A percentile compares a stretch with the other conserved stretches of the same genome.
Evolutionary conservation across 2,329 filamentous ascomycete genomes (phyloP).

Genomic region (Endothia cerciana): DNA sequence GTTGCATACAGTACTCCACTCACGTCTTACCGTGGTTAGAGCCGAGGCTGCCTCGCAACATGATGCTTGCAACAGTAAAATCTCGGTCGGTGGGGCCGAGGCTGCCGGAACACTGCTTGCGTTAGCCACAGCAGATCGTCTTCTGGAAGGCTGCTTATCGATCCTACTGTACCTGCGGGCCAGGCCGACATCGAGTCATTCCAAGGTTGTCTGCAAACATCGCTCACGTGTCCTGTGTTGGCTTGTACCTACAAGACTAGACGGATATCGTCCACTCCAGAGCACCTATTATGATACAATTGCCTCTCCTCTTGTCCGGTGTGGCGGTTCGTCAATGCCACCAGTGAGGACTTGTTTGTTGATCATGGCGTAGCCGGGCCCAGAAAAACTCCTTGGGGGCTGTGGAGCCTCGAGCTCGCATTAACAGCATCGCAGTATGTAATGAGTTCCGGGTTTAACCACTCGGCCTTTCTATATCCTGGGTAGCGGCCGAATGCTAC

Average conservation of each 20-base stretch:
- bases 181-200: not conserved
- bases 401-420: conserved; percentile 1
- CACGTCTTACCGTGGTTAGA: not conserved
- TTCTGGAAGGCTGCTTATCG: not conserved
- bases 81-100: not conserved
- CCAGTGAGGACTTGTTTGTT: not conserved
- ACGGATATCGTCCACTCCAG: not conserved
- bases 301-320: not conserved
- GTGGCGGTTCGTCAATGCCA: not conserved
- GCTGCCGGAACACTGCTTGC: not conserved
- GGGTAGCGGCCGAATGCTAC: not conserved
- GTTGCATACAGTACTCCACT: not conserved
- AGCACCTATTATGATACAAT: not conserved
- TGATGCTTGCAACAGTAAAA: not conserved
- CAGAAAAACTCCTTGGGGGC: not conserved
- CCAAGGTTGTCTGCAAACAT: not conserved
- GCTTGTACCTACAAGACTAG: not conserved
- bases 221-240: not conserved
- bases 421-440: not conserved
- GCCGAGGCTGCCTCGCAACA: not conserved
- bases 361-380: not conserved
- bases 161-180: not conserved
- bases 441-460: not conserved
- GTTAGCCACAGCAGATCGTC: not conserved
- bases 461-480: not conserved